A percentile compares a stretch with the other conserved stretches of the same genome.
Conservation (phyloP, 2,329 filamentous ascomycete species). For the Clonostachys chloroleuca region DNA sequence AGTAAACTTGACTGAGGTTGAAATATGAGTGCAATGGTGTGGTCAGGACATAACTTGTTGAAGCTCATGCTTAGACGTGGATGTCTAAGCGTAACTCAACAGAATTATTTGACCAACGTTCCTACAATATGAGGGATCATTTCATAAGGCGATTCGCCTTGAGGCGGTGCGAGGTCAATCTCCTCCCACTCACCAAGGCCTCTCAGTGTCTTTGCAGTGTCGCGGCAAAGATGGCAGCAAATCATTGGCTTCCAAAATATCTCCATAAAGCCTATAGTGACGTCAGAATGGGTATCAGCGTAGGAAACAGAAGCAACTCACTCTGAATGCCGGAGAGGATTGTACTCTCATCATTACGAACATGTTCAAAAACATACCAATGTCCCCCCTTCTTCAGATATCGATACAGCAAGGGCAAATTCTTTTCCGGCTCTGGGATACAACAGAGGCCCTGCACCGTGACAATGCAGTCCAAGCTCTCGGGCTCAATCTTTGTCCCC, state of each 20-base stretch:
- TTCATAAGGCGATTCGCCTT: conserved; percentile 32
- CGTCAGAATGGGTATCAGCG: background rate
- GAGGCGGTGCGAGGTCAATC: conserved; percentile 38
- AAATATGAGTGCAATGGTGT: no score
- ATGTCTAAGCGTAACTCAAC: no score
- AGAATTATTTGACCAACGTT: conserved; percentile 38
- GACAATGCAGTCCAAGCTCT: conserved; percentile 54
- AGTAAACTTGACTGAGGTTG: no score
- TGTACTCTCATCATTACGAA: conserved; percentile 31
- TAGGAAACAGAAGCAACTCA: conserved; percentile 21
- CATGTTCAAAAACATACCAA: conserved; percentile 63
- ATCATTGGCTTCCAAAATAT: conserved; percentile 49
- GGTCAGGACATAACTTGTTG: no score
- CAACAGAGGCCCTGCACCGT: conserved; percentile 59
- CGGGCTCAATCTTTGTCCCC: conserved; percentile 32
- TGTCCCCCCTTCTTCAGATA: conserved; percentile 56
- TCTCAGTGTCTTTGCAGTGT: conserved; percentile 38
- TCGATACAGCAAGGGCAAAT: conserved; percentile 49
- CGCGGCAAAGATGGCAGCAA: conserved; percentile 45
- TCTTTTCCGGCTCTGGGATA: conserved; percentile 54
- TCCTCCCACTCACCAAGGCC: conserved; percentile 44
- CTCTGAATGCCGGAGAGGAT: conserved; percentile 44
- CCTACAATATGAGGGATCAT: conserved; percentile 44
- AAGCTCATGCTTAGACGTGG: no score
- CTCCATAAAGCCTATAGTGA: conserved; percentile 37